These are phyloP conservation scores for Ustilago xerochloae DNA, from an alignment of 1,284 basidiomycete genomes.

Conservation along the genomic window DNA sequence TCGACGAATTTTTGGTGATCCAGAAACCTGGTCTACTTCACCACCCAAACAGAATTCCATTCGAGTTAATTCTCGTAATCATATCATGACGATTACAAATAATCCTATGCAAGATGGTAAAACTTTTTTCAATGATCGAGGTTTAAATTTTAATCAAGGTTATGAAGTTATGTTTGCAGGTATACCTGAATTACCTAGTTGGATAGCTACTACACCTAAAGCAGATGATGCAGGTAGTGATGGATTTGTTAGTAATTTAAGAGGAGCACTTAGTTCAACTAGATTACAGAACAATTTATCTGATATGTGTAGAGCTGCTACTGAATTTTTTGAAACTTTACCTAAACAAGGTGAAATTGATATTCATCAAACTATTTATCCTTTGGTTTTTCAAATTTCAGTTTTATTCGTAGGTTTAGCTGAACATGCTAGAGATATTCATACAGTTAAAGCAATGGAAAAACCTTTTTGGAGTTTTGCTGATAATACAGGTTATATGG, in stretches of 20 bases:
- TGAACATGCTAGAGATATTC: constrained; percentile 35
- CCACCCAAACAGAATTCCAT: constrained; percentile 28
- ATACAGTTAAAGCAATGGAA: constrained; percentile 33
- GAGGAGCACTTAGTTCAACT: constrained; percentile 10
- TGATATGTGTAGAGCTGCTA: constrained; percentile 24
- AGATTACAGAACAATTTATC: constrained; percentile 27
- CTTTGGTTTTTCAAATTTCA: constrained; percentile 51
- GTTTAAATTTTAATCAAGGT: constrained; percentile 37
- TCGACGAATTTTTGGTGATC: constrained; percentile 42
- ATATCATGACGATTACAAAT: constrained; percentile 46
- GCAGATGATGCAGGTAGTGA: constrained; percentile 30
- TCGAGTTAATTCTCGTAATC: constrained; percentile 31
- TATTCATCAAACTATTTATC: constrained; percentile 44
- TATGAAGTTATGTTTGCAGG: constrained; percentile 52
- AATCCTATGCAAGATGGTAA: constrained; percentile 32
- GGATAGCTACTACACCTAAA: constrained; percentile 15
- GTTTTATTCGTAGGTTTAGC: constrained; percentile 37
- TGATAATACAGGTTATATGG: constrained; percentile 46
- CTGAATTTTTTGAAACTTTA: constrained; percentile 15
- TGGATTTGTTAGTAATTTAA: constrained; percentile 41
- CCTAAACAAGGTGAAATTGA: constrained; percentile 33
- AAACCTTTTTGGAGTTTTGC: constrained; percentile 47
- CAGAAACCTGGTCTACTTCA: constrained; percentile 23
- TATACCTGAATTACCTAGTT: constrained; percentile 34
- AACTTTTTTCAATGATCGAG: constrained; percentile 53